Base-by-base conservation (phyloP, 768 basidiomycete species). In the Glaciozyma martinii region DNA sequence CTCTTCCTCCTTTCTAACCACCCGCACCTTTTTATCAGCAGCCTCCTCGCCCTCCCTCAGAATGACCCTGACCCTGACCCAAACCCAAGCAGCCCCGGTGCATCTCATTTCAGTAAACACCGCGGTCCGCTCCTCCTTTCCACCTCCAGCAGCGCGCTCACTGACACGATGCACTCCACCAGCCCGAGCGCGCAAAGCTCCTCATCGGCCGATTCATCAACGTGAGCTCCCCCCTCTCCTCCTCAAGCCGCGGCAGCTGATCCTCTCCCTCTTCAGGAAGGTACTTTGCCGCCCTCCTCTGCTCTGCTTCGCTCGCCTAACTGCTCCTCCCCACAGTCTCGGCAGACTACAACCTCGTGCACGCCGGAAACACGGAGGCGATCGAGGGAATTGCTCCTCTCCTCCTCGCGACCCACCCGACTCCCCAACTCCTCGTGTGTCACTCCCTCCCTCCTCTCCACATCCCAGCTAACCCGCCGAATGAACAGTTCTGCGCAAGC, bases 311-410 rank as follows among this genome's bases (percentile, higher is more conserved):
- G 37, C 37, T 40, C 15, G 5, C 37, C 37, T 40, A 13, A 40
- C 46, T 29, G 5, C 10, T 25, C 10, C 43, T 57, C n/a, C n/a
- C n/a, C n/a, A n/a, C 62, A 47, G 73, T 76, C 59, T 72, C 71
- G 63, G 72, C 71, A 30, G 68, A 65, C 43, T 76, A 74, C 59
- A 69, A 55, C 23, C 72, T 76, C 42, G 63, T 61, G 1, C 75
- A 76, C 65, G 75, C 71, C 33, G 75, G 71, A 18, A 76, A 76
- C 53, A 59, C 67, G 5, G 59, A 58, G 37, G 71, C 73, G 18
- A 76, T 76, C 30, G 74, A 74, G 55, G 75, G 71, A 4, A 71
- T 76, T 30, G 63, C 62, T 42, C 72, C 75, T n/a, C 53, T 75
- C 53, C 61, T 75, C 33, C 32, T 59, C 47, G 72, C 72, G 23